Evolutionary conservation across 1,284 basidiomycete genomes (phyloP), one percentile per base, ranked within the genome.

Genomic region (Trichosporon ovoides): DNA sequence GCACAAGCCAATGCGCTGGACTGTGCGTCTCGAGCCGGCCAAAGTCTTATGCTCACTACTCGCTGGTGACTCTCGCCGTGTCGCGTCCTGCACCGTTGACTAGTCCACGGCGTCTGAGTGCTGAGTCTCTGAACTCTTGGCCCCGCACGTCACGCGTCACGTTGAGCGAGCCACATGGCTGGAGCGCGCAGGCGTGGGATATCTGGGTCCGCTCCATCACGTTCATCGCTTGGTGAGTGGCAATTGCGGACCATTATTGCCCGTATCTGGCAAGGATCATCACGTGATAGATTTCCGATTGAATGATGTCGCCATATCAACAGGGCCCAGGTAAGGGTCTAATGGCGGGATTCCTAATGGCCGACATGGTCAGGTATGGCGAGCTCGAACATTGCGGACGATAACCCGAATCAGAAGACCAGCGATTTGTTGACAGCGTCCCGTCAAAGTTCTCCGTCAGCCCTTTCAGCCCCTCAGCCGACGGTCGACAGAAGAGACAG

Each of bases 341-440:
- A 48, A 48, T 48, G 14, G 16, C 28, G 22, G 19, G 14, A 52
- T 52, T 52, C 50, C 50, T 52, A 52, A 52, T 52, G 50, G 43
- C 43, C 43, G 43, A 48, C 43, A 24, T 31, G 43, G 28, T 31
- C 7, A 48, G 28, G 14, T 22, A 48, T 48, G 43, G 43, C 43
- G 43, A 48, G 43, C 43, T 48, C 43, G 28, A 16, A 48, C 24
- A 22, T n/a, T 4, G 12, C 11, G 16, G 35, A 16, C 24, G 43
- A 48, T 48, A 48, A 43, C 43, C 22, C 43, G 43, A 48, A 31
- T 48, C 43, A 7, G 5, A 16, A 24, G 43, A 22, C 28, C 24
- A n/a, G 43, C 43, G 28, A 6, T 19, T 18, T 6, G 20, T 22
- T 43, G 38, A 52, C 51, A 24, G 24, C 35, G 37, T 52, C 35